Evolutionary conservation across 352 stramenopile genomes (phyloP), one percentile per base, ranked within the genome.

Genomic region (Pythium pyrilobum): DNA sequence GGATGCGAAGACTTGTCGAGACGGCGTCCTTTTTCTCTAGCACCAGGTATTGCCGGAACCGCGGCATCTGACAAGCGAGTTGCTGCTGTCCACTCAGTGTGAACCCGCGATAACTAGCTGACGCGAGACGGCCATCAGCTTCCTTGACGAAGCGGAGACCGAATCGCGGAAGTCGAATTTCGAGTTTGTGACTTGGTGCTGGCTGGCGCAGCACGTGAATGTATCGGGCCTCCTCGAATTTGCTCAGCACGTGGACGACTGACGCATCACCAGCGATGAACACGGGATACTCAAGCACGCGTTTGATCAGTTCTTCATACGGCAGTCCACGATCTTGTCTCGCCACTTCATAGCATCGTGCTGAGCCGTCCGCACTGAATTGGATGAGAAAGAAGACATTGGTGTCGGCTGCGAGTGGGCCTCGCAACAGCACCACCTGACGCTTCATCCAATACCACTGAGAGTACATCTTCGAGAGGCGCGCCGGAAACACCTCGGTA

Each of bases 381-480:
- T n/a, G n/a, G n/a, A n/a, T n/a, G n/a, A n/a, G n/a, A n/a, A n/a
- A n/a, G n/a, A n/a, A n/a, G n/a, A n/a, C n/a, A n/a, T n/a, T n/a
- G n/a, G n/a, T n/a, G n/a, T n/a, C n/a, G n/a, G n/a, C n/a, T n/a
- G n/a, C n/a, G n/a, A n/a, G n/a, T n/a, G n/a, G n/a, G n/a, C n/a
- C n/a, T n/a, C 67, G 66, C 11, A 82, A 66, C 3, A 85, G 16
- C 5, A 87, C 58, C 25, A 67, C 78, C 0, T 66, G 47, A 9
- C 56, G 6, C 5, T 85, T 66, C 7, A 81, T 31, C 69, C 72
- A 85, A 15, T 71, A 74, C 74, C 77, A 84, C 6, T 82, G 66
- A 0, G 62, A 74, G 36, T 82, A 70, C 23, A 84, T 23, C 5
- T 66, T 13, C 4, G 34, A 4, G 1, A 83, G 34, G 32, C 52